Percentiles rank a stretch among this genome's conserved stretches.
Evolutionary conservation across 129 eudicot species (phyloP).

Genomic region (Helichrysum umbraculigerum): DNA sequence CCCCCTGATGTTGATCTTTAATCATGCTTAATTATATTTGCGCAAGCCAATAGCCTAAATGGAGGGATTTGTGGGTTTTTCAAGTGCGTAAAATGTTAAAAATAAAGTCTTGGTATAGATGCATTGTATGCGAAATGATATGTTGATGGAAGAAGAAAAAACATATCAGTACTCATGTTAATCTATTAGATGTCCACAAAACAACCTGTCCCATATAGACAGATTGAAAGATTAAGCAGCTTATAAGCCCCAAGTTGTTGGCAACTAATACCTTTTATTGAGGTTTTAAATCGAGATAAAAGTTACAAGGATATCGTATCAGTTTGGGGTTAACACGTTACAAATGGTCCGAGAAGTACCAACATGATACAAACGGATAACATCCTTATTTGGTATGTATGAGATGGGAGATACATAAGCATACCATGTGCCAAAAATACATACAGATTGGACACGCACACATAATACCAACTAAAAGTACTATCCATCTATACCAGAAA

Average conservation of each 20-base stretch:
- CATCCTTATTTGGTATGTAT: not conserved
- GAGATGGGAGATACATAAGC: not conserved
- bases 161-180: not conserved
- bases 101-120: not conserved
- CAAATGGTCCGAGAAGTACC: not conserved
- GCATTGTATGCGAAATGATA: not conserved
- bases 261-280: not conserved
- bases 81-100: not conserved
- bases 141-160: not conserved
- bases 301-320: not conserved
- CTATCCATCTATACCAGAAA: not conserved
- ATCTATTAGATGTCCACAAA: not conserved
- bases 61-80: not conserved
- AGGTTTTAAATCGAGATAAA: not conserved
- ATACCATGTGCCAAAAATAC: not conserved
- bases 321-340: not conserved
- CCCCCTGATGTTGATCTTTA: conserved; percentile 8
- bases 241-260: not conserved
- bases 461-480: not conserved
- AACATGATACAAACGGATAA: not conserved
- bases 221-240: not conserved
- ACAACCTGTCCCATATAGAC: not conserved
- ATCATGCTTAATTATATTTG: conserved; percentile 2
- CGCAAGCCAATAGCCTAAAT: conserved; percentile 2
- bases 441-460: not conserved